phyloP scores from a whole-genome alignment of 441 rosid genomes.

The Geranium incanum region DNA sequence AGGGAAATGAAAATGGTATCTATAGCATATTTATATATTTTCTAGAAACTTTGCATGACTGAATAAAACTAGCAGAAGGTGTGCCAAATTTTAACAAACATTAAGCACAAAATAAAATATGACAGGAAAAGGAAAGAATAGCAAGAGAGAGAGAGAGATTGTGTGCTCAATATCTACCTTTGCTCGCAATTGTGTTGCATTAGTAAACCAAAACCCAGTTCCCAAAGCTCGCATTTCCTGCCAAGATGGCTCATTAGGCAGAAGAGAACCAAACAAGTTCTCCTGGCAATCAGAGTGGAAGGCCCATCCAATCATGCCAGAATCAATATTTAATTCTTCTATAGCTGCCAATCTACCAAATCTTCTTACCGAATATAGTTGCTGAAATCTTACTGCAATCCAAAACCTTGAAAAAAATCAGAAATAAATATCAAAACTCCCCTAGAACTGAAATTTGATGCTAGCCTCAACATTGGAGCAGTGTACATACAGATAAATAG shows the following conservation, averaged over 20 bases:
- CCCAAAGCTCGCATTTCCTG: slow-evolving; percentile 77
- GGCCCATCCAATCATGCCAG: slow-evolving; percentile 73
- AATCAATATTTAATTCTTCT: slow-evolving; percentile 61
- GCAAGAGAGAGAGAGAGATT: neutral
- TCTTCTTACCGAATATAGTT: slow-evolving; percentile 45
- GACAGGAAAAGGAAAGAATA: neutral
- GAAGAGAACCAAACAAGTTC: slow-evolving; percentile 50
- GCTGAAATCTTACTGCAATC: slow-evolving; percentile 72
- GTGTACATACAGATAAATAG: neutral
- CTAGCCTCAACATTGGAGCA: neutral
- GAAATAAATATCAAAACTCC: neutral
- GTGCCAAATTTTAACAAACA: slow-evolving; percentile 11
- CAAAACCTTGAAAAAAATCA: slow-evolving; percentile 65
- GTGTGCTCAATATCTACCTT: slow-evolving; percentile 41
- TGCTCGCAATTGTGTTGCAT: slow-evolving; percentile 59
- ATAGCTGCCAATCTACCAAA: slow-evolving; percentile 54
- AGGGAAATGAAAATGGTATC: neutral
- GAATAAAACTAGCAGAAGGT: slow-evolving; percentile 4
- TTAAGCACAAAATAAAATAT: slow-evolving; percentile 3
- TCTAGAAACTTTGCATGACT: neutral
- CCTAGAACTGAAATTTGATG: neutral
- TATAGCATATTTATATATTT: neutral
- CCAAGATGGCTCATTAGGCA: slow-evolving; percentile 81
- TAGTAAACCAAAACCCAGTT: slow-evolving; percentile 82
- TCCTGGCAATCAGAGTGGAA: slow-evolving; percentile 95